Evolutionary conservation across 768 basidiomycete species (phyloP).

Genomic region (Chalciporus pseudorubinellus): DNA sequence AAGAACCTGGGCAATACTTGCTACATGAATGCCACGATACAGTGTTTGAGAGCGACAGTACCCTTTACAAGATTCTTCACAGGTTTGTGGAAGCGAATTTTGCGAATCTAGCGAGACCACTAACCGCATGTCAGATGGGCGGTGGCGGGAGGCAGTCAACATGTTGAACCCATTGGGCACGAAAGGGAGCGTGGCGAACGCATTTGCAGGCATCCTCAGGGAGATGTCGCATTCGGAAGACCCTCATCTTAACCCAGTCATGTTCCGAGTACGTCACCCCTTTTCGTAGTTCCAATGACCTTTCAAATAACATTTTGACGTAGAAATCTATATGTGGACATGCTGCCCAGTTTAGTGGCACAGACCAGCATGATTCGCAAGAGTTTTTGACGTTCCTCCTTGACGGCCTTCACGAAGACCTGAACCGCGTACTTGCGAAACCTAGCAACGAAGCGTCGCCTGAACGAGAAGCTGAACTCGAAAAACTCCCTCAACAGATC

Average conservation of each 20-base stretch:
- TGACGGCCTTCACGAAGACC: constrained; percentile 88
- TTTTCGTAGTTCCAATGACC: constrained; percentile 19
- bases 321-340: constrained; percentile 59
- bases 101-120: neutral
- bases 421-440: constrained; percentile 79
- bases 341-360: constrained; percentile 74
- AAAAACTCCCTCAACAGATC: constrained; percentile 80
- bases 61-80: constrained; percentile 93
- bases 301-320: constrained; percentile 21
- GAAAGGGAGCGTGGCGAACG: constrained; percentile 74
- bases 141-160: constrained; percentile 84
- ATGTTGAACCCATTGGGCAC: constrained; percentile 83
- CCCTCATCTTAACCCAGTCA: constrained; percentile 75
- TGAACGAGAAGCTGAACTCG: constrained; percentile 84
- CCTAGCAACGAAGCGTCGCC: constrained; percentile 63
- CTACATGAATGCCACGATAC: constrained; percentile 98
- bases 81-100: constrained; percentile 43
- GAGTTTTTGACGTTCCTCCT: constrained; percentile 94
- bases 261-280: constrained; percentile 70
- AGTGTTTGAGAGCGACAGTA: constrained; percentile 92
- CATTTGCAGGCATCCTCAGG: constrained; percentile 80
- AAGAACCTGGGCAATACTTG: constrained; percentile 98
- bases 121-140: constrained; percentile 50
- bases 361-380: constrained; percentile 96
- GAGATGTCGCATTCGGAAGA: constrained; percentile 88